These are phyloP conservation scores for Allium cepa DNA, from an alignment of 106 monocot genomes.

Conservation along the genomic window DNA sequence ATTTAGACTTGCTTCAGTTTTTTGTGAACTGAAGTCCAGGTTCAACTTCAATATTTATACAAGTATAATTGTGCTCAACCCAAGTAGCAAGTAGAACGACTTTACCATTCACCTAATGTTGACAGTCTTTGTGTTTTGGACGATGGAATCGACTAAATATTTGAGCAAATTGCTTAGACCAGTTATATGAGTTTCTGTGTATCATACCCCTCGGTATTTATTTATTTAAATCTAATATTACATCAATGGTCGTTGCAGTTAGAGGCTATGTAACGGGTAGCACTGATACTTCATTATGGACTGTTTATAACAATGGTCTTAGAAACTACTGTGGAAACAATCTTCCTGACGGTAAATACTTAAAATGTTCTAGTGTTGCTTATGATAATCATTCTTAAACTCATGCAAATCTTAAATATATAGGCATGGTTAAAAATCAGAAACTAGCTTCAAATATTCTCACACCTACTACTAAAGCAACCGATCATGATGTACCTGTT, in stretches of 20 bases:
- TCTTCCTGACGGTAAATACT: conserved; percentile 65
- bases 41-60: neutral
- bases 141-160: too few species aligned
- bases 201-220: neutral
- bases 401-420: neutral
- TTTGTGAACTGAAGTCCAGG: neutral
- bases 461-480: conserved; percentile 91
- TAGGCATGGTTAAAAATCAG: conserved; percentile 95
- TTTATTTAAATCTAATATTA: conserved; percentile 2
- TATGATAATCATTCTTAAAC: neutral
- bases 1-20: neutral
- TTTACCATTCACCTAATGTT: too few species aligned
- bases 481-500: conserved; percentile 91
- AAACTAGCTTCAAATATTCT: conserved; percentile 80
- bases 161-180: too few species aligned
- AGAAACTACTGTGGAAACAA: conserved; percentile 86
- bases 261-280: conserved; percentile 93
- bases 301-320: conserved; percentile 77
- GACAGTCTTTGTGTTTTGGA: too few species aligned
- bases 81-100: too few species aligned
- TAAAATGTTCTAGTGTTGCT: neutral
- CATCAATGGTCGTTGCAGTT: conserved; percentile 33
- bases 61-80: too few species aligned
- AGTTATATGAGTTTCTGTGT: neutral
- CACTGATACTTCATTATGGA: conserved; percentile 97